phyloP scores from a whole-genome alignment of 1,284 basidiomycete genomes.

The Tetrapyrgos nigripes region DNA sequence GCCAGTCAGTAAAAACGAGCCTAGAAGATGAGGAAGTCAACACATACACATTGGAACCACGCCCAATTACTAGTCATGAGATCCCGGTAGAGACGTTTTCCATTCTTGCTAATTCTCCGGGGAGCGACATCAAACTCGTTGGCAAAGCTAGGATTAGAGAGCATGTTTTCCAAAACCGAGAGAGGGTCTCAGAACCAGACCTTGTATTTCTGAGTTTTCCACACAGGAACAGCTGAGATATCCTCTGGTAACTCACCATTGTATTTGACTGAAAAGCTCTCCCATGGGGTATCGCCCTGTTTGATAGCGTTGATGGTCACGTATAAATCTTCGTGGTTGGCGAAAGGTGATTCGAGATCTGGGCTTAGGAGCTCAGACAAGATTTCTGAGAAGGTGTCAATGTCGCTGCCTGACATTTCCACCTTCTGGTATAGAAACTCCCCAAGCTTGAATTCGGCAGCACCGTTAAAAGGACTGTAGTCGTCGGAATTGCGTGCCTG shows the following conservation, averaged over 20 bases:
- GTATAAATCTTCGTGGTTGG: too few relatives aligned
- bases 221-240: conserved; percentile 11
- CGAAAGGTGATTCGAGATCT: too few relatives aligned
- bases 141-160: conserved; percentile 28
- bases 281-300: conserved; percentile 23
- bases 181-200: conserved; percentile 26
- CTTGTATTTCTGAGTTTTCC: conserved; percentile 24
- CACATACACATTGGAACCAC: conserved; percentile 26
- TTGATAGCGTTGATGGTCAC: too few relatives aligned
- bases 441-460: too few relatives aligned
- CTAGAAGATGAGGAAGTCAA: too few relatives aligned
- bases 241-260: conserved; percentile 8
- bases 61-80: conserved; percentile 25
- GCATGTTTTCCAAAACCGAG: conserved; percentile 22
- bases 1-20: too few relatives aligned
- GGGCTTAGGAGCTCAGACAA: too few relatives aligned
- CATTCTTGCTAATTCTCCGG: conserved; percentile 10
- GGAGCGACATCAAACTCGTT: conserved; percentile 27
- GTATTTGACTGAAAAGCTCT: conserved; percentile 19
- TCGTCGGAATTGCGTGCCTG: too few relatives aligned
- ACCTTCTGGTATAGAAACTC: too few relatives aligned
- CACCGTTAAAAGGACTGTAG: too few relatives aligned
- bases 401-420: too few relatives aligned
- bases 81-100: conserved; percentile 13
- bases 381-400: too few relatives aligned